These are phyloP conservation scores for Hyphopichia wangnamkhiaoensis DNA, from an alignment of 1,139 yeast genomes.

Conservation along the genomic window DNA sequence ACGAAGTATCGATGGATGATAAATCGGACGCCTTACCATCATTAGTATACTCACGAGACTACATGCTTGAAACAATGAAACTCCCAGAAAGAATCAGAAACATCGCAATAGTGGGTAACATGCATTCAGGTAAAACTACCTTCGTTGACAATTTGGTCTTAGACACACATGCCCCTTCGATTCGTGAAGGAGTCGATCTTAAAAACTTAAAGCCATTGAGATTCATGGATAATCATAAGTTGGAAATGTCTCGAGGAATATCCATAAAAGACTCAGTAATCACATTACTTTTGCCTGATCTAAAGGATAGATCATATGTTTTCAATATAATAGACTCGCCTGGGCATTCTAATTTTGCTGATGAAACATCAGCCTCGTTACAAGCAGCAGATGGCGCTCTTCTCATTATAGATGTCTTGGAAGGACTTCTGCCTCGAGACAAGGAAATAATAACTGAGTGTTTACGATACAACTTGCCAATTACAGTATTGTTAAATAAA, in stretches of 20 bases:
- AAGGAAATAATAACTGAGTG: constrained; percentile 51
- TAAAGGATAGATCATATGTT: constrained; percentile 56
- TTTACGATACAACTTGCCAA: constrained; percentile 46
- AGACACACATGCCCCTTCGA: constrained; percentile 54
- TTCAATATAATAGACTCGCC: constrained; percentile 82
- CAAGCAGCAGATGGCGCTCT: constrained; percentile 65
- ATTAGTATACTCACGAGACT: constrained; percentile 63
- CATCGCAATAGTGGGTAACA: constrained; percentile 77
- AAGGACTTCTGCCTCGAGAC: constrained; percentile 67
- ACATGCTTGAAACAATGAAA: constrained; percentile 50
- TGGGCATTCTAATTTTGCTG: constrained; percentile 83
- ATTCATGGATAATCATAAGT: constrained; percentile 68
- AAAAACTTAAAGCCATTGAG: constrained; percentile 47
- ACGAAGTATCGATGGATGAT: constrained; percentile 5
- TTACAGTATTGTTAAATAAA: constrained; percentile 73
- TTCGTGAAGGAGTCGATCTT: constrained; percentile 26
- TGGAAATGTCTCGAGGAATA: constrained; percentile 72
- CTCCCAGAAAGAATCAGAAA: constrained; percentile 72
- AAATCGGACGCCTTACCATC: constrained; percentile 48
- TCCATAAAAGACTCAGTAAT: constrained; percentile 67
- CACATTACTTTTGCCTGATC: constrained; percentile 59
- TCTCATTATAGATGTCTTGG: constrained; percentile 80
- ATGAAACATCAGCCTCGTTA: constrained; percentile 65
- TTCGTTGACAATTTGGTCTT: constrained; percentile 67
- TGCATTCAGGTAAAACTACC: constrained; percentile 88